These are phyloP conservation scores for Pestalotiopsis sp. DNA, from an alignment of 2,329 filamentous ascomycete genomes.

Conservation along the genomic window DNA sequence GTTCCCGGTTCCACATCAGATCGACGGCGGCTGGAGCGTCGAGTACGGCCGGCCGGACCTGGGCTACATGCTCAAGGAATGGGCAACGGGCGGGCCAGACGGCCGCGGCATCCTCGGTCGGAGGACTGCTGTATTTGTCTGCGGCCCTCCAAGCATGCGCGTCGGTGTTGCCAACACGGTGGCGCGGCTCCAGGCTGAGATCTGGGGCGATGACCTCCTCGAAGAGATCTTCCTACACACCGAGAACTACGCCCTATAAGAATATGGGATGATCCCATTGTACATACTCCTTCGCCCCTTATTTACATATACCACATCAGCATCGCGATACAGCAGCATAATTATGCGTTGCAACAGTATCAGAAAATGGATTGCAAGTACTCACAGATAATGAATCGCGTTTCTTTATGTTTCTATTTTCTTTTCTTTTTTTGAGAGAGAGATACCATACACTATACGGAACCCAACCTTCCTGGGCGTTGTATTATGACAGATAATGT, in stretches of 20 bases:
- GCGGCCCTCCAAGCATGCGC: conserved; percentile 83
- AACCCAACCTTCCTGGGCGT: neutral
- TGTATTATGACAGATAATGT: neutral
- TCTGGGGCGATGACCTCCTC: conserved; percentile 74
- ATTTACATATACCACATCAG: neutral
- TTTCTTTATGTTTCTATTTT: neutral
- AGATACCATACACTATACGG: neutral
- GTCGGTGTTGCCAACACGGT: conserved; percentile 86
- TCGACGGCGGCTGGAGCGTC: conserved; percentile 81
- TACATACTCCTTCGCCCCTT: conserved; percentile 1
- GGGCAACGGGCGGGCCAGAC: conserved; percentile 70
- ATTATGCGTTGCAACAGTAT: neutral
- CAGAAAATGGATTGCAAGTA: neutral
- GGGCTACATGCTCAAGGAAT: conserved; percentile 80
- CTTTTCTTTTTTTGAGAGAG: neutral
- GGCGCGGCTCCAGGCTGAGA: conserved; percentile 76
- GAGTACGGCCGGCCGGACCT: conserved; percentile 91
- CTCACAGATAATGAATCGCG: neutral
- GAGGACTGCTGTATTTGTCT: conserved; percentile 87
- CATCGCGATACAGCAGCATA: neutral
- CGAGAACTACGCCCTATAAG: conserved; percentile 87
- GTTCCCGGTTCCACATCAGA: conserved; percentile 69
- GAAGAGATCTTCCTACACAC: conserved; percentile 95
- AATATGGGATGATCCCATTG: neutral
- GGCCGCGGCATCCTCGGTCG: conserved; percentile 72